Conservation (phyloP, 805 yeast genomes). For the Kregervanrija fluxuum region DNA sequence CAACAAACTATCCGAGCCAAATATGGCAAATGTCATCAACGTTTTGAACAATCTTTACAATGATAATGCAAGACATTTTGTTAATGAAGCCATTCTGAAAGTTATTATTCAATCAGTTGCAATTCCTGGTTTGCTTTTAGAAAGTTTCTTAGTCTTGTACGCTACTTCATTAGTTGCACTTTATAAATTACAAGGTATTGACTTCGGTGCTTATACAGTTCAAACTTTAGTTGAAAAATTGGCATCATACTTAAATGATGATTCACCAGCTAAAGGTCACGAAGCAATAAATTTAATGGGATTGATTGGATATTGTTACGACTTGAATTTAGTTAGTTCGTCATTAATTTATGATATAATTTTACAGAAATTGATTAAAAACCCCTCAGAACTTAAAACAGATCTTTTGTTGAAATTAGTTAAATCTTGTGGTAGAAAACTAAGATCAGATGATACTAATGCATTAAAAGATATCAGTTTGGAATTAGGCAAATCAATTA, state of each 20-base stretch:
- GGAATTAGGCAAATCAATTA: conserved; percentile 42
- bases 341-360: conserved; percentile 74
- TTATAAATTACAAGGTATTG: conserved; percentile 74
- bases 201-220: conserved; percentile 80
- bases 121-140: conserved; percentile 60
- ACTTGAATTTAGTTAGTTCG: conserved; percentile 70
- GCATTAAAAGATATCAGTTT: conserved; percentile 75
- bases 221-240: conserved; percentile 74
- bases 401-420: conserved; percentile 70
- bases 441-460: conserved; percentile 84
- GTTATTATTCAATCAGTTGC: conserved; percentile 58
- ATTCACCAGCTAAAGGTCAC: conserved; percentile 23
- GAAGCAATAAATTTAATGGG: conserved; percentile 52
- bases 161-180: conserved; percentile 71
- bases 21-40: conserved; percentile 59
- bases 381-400: conserved; percentile 60
- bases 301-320: conserved; percentile 67
- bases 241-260: conserved; percentile 33
- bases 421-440: conserved; percentile 70
- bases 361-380: conserved; percentile 28
- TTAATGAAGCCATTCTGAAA: conserved; percentile 60
- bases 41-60: conserved; percentile 60
- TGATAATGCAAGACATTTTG: conserved; percentile 70
- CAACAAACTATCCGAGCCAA: conserved; percentile 86
- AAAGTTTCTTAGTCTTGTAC: conserved; percentile 71